These are phyloP conservation scores for Flaveria brownii DNA, from an alignment of 129 eudicot genomes.

Conservation along the genomic window DNA sequence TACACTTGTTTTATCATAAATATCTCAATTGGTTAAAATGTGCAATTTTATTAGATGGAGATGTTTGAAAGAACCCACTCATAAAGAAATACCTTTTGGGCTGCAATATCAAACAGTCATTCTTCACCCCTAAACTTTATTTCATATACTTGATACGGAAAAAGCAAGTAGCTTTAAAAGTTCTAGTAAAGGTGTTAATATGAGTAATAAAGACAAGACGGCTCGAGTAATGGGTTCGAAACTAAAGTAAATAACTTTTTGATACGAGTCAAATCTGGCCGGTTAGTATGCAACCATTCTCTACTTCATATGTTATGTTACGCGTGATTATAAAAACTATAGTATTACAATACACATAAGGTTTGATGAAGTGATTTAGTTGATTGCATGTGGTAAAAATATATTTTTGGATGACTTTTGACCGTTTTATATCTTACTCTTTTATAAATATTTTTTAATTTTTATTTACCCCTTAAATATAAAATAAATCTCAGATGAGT, in stretches of 20 bases:
- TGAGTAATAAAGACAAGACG: background rate
- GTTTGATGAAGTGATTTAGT: background rate
- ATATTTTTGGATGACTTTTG: background rate
- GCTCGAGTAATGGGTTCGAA: background rate
- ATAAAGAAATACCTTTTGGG: slow-evolving; percentile 26
- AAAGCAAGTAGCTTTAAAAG: slow-evolving; percentile 14
- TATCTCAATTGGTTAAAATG: slow-evolving; percentile 3
- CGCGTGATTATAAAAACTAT: background rate
- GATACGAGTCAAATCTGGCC: background rate
- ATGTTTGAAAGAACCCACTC: slow-evolving; percentile 28
- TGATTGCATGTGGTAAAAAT: background rate
- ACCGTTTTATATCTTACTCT: background rate
- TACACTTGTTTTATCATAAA: background rate
- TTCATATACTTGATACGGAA: slow-evolving; percentile 21
- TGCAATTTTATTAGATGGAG: slow-evolving; percentile 13
- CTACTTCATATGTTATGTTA: background rate
- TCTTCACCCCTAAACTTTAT: slow-evolving; percentile 1
- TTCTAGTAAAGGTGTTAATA: background rate
- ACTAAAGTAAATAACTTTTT: background rate
- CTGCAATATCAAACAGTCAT: slow-evolving; percentile 25
- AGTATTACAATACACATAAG: background rate
- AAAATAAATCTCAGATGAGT: background rate
- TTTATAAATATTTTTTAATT: background rate
- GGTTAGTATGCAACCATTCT: background rate
- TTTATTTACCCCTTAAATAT: background rate